phyloP scores from a whole-genome alignment of 768 basidiomycete species.

The Tricholomella constricta region DNA sequence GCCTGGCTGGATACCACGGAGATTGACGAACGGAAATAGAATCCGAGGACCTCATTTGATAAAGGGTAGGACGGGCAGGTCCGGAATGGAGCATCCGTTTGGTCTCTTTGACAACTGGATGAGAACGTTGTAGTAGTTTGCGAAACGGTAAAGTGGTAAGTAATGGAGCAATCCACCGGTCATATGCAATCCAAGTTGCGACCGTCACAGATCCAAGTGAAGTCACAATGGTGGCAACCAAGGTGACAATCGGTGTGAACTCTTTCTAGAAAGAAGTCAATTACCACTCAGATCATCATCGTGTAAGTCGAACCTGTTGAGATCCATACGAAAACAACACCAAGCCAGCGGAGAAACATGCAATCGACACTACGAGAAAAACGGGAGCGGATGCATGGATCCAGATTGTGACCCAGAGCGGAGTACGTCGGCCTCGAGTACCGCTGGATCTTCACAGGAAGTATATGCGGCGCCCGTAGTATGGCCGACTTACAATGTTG shows the following conservation, averaged over 20 bases:
- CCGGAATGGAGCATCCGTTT: background rate
- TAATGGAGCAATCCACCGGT: conserved; percentile 17
- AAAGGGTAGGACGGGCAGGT: too few relatives aligned
- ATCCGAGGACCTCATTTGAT: too few relatives aligned
- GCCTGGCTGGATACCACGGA: too few relatives aligned
- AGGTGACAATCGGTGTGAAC: conserved; percentile 16
- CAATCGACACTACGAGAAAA: conserved; percentile 21
- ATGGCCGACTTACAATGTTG: conserved; percentile 28
- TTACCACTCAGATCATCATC: conserved; percentile 14
- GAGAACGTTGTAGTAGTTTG: too few relatives aligned
- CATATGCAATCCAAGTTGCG: conserved; percentile 17
- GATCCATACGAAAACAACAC: conserved; percentile 16
- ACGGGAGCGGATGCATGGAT: conserved; percentile 17
- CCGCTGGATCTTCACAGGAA: too few relatives aligned
- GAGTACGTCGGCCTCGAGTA: conserved; percentile 16
- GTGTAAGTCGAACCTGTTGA: conserved; percentile 12
- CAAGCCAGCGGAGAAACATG: conserved; percentile 15
- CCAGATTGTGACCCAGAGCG: conserved; percentile 18
- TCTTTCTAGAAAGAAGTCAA: too few relatives aligned
- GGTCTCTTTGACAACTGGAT: too few relatives aligned
- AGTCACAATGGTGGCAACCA: conserved; percentile 12
- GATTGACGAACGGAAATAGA: too few relatives aligned
- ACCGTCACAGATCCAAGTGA: conserved; percentile 15
- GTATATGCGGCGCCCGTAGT: too few relatives aligned
- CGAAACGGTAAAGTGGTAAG: conserved; percentile 2